Evolutionary conservation across 164 flowering plant genomes (phyloP).

Genomic region (Macadamia integrifolia): DNA sequence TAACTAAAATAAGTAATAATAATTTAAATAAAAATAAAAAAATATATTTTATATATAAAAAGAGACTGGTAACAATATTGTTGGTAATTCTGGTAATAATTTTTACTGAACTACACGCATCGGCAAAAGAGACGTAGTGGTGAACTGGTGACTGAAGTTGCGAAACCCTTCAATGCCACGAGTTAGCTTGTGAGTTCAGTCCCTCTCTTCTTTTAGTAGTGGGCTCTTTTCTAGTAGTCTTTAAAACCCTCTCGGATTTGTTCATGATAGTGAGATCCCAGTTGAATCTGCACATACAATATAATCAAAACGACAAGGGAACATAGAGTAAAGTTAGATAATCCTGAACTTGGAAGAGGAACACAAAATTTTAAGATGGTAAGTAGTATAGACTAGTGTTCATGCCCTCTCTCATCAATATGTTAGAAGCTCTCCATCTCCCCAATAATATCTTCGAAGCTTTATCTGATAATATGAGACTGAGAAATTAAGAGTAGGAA

Average conservation of each 20-base stretch:
- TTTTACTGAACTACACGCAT: too few relatives aligned
- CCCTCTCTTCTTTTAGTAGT: conserved; percentile 64
- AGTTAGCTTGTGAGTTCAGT: conserved; percentile 54
- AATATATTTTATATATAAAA: too few relatives aligned
- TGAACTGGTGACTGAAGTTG: conserved; percentile 37
- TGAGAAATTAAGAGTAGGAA: too few relatives aligned
- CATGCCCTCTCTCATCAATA: conserved; percentile 75
- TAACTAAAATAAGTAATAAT: too few relatives aligned
- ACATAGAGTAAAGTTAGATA: too few relatives aligned
- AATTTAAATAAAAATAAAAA: too few relatives aligned
- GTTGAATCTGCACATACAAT: conserved; percentile 52
- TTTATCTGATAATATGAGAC: too few relatives aligned
- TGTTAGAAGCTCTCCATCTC: conserved; percentile 59
- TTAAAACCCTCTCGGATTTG: conserved; percentile 66
- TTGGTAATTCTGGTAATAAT: too few relatives aligned
- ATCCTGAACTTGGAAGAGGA: too few relatives aligned
- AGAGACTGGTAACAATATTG: too few relatives aligned
- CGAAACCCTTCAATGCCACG: conserved; percentile 87
- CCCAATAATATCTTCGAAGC: conserved; percentile 28
- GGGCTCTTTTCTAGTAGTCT: conserved; percentile 53
- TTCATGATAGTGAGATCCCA: conserved; percentile 80
- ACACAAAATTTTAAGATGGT: not conserved
- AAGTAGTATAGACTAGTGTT: too few relatives aligned
- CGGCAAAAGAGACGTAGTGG: too few relatives aligned
- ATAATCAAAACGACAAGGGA: not conserved